phyloP scores from a whole-genome alignment of 257 asterid genomes.

The Jacaranda copaia region DNA sequence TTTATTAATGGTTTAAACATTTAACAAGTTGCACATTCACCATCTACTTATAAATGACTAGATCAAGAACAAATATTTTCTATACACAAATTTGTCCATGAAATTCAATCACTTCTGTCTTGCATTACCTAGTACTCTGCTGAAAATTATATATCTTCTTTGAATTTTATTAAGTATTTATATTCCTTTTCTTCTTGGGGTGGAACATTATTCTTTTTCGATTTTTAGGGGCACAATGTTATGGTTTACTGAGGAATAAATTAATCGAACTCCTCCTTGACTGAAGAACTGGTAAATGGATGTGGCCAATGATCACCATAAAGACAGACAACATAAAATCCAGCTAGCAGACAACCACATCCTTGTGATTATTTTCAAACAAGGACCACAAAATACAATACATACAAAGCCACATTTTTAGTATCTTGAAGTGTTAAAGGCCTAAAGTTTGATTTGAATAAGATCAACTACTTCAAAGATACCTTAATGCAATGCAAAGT shows the following conservation, averaged over 20 bases:
- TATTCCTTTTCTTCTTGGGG: neutral
- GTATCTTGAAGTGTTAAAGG: neutral
- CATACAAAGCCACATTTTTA: neutral
- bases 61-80: neutral
- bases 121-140: neutral
- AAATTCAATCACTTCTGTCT: neutral
- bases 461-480: neutral
- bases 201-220: neutral
- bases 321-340: neutral
- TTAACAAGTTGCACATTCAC: neutral
- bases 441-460: neutral
- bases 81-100: neutral
- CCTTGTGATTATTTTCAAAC: neutral
- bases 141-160: neutral
- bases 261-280: neutral
- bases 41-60: neutral
- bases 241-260: neutral
- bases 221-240: neutral
- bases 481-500: neutral
- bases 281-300: neutral
- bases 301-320: constrained; percentile 1
- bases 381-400: neutral
- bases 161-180: neutral
- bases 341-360: neutral
- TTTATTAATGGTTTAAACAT: neutral